Percentiles rank a stretch among this genome's conserved stretches.
Conservation (phyloP, 495 filamentous ascomycete species). For the Chaetomium tenue region DNA sequence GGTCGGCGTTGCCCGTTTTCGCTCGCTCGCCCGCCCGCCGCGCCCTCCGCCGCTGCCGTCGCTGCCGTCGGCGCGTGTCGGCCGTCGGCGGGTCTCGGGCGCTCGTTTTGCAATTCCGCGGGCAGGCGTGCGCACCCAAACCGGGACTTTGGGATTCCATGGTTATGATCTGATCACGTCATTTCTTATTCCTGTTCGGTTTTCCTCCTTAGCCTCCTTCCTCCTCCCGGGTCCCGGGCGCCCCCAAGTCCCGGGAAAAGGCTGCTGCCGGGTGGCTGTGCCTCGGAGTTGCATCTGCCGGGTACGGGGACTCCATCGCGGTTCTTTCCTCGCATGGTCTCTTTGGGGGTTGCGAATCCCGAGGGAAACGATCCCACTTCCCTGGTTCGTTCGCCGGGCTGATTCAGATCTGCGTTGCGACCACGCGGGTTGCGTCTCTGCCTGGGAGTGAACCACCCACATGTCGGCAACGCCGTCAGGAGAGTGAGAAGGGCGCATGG, state of each 20-base stretch:
- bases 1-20: neutral
- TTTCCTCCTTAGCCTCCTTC: too few relatives aligned
- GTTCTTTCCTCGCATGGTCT: neutral
- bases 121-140: neutral
- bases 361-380: neutral
- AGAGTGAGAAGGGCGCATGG: neutral
- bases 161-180: neutral
- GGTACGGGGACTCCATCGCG: neutral
- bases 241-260: neutral
- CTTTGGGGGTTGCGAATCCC: neutral
- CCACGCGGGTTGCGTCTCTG: neutral
- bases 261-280: neutral
- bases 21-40: neutral
- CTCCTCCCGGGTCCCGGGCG: too few relatives aligned
- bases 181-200: neutral
- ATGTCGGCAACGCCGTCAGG: neutral
- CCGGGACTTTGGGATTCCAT: neutral
- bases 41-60: too few relatives aligned
- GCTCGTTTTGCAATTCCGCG: slow-evolving; percentile 3
- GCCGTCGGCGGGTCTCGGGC: slow-evolving; percentile 5
- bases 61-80: neutral
- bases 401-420: neutral
- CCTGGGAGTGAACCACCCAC: neutral
- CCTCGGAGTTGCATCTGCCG: neutral
- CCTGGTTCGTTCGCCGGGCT: neutral